These are phyloP conservation scores for Picea glauca DNA, from an alignment of 75 land plant species.

Conservation along the genomic window DNA sequence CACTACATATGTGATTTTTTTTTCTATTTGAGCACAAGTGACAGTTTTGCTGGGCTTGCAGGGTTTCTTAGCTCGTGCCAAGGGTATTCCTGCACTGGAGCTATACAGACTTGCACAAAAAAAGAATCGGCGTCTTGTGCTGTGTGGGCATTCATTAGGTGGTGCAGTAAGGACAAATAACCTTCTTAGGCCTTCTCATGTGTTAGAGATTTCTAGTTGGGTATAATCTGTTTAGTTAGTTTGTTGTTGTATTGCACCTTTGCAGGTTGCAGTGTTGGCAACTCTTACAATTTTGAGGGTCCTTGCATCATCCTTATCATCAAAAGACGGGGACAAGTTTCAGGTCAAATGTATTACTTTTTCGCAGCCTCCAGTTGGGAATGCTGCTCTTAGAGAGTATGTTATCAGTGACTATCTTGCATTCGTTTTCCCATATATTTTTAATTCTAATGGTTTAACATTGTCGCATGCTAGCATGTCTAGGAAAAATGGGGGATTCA, in stretches of 20 bases:
- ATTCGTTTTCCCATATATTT: background rate
- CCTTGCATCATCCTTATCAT: constrained; percentile 41
- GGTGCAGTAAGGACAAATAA: constrained; percentile 70
- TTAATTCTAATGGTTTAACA: background rate
- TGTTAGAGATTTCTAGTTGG: background rate
- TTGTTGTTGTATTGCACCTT: background rate
- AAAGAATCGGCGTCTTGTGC: constrained; percentile 78
- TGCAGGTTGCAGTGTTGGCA: constrained; percentile 85
- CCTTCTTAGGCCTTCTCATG: background rate
- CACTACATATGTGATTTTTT: background rate
- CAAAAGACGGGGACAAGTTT: constrained; percentile 54
- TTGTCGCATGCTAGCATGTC: background rate
- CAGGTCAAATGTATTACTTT: constrained; percentile 91
- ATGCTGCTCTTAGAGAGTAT: constrained; percentile 92
- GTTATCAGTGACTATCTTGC: constrained; percentile 9
- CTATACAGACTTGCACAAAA: constrained; percentile 87
- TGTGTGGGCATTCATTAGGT: constrained; percentile 98
- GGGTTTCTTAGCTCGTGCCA: constrained; percentile 96
- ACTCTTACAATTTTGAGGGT: constrained; percentile 88
- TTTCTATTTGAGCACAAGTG: background rate
- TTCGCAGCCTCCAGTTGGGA: constrained; percentile 98
- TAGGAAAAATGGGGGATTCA: background rate
- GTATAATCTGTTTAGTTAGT: background rate
- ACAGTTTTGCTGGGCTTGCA: constrained; percentile 11
- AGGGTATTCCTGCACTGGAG: constrained; percentile 92